Base-by-base conservation (phyloP, 2,329 filamentous ascomycete genomes). In the Fusarium temperatum region DNA sequence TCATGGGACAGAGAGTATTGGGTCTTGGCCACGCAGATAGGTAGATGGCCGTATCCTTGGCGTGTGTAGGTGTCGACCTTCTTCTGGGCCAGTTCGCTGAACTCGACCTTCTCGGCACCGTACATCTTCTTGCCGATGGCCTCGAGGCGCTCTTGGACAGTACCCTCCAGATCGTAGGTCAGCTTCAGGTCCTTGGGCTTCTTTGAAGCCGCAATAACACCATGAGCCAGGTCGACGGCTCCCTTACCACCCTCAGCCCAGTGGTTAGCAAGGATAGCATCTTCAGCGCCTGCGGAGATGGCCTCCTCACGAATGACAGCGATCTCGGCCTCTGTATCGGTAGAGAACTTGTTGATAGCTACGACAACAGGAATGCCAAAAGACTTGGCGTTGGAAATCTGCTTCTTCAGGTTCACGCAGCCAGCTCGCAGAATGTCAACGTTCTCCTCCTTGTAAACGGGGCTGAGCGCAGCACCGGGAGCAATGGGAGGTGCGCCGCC, bases 1-100 rank as follows among this genome's bases (percentile, higher is more conserved):
- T 99, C 95, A 83, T 98, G 96, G 66, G 93, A 96, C 55, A 99
- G 88, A 39, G 94, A 97, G 86, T 99, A 99, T 84, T 99, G 96
- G 20, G 96, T 99, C 91, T 99, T 99, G 72, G 96, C 96, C 75
- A 98, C 90, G 83, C 96, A 99, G 80, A 98, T 98, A 41, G 96
- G 96, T 74, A 99, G 86, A 83, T 98, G 94, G 28, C 93, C 93
- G 79, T 96, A 97, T 51, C 96, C 96, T 83, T 98, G 96, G 81
- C 91, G 90, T 38, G 93, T 95, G 84, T 98, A 99, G 13, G 92
- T 95, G 81, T 98, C 95, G 74, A 98, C 93, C 90, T 99, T 98
- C 86, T 95, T 94, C 86, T 97, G 94, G 0, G 96, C 96, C 58
- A 96, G 88, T 82, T 98, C 95, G 81, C 93, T 97, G 84, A 99